Evolutionary conservation across 495 filamentous ascomycete genomes (phyloP), one percentile per base, ranked within the genome.

Genomic region (Tuber indicum): DNA sequence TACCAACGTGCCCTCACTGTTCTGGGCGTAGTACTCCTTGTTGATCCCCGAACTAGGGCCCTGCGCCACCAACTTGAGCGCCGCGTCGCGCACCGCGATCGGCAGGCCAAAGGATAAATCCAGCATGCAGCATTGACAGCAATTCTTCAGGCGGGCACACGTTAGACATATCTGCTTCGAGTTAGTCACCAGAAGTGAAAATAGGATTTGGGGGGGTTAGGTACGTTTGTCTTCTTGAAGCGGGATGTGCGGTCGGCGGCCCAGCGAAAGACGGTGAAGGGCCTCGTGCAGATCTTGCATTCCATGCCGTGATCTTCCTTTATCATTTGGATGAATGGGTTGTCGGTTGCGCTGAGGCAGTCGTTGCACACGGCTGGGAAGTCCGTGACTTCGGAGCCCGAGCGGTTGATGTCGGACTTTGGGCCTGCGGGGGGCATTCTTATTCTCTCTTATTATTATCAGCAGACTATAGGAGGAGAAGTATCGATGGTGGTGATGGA

Each of bases 91-190:
- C 71, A 99, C 91, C 70, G 92, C 90, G 81, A 98, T 97, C 36
- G 96, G 96, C 47, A 99, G 86, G 73, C 96, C 96, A 84, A 97
- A 98, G 32, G 92, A 92, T 75, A 99, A 86, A 88, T 99, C 96
- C 72, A 98, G 91, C 93, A 98, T 98, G 87, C 96, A 99, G 85
- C 92, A 97, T 86, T 99, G 96, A 84, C 96, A 99, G 86, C 96
- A 93, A 85, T 93, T 93, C 85, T 93, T 92, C 70, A 93, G 84
- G 42, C 91, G 89, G 17, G 92, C 92, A 82, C 91, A 93, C 36
- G 91, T 93, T 14, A 93, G 87, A 82, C 91, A 93, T 80, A 93
- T 92, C 80, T 81, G 45, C 0, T 41, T 17, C n/a, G 39, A 19
- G 26, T 26, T 26, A 39, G 72, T 36, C 41, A 44, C 5, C 3